These are phyloP conservation scores for Globisporangium heterothallicum DNA, from an alignment of 352 stramenopile genomes.

Conservation along the genomic window DNA sequence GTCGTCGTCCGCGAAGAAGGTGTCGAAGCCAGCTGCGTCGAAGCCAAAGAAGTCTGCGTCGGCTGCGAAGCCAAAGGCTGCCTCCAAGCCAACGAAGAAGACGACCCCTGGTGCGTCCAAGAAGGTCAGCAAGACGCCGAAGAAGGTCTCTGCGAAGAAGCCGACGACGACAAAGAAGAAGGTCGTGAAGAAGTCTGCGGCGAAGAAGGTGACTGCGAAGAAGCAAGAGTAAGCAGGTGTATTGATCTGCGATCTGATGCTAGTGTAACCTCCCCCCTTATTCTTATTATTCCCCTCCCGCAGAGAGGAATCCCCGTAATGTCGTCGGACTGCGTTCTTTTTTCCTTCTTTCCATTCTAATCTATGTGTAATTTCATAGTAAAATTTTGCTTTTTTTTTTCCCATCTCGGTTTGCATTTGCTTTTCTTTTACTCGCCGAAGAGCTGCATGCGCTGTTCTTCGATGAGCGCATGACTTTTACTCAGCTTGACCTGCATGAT, in stretches of 20 bases:
- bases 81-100: slow-evolving; percentile 15
- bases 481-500: slow-evolving; percentile 69
- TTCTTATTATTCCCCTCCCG: slow-evolving; percentile 49
- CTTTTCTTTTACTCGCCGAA: slow-evolving; percentile 33
- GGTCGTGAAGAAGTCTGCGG: slow-evolving; percentile 22
- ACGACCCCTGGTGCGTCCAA: slow-evolving; percentile 21
- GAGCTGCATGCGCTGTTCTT: slow-evolving; percentile 66
- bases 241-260: neutral
- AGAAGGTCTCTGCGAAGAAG: slow-evolving; percentile 30
- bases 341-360: slow-evolving; percentile 5
- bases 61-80: slow-evolving; percentile 16
- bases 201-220: slow-evolving; percentile 19
- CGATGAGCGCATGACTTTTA: slow-evolving; percentile 68
- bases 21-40: slow-evolving; percentile 17
- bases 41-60: slow-evolving; percentile 29
- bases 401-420: neutral
- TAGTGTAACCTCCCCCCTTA: slow-evolving; percentile 20
- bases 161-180: slow-evolving; percentile 29
- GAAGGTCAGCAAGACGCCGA: slow-evolving; percentile 10
- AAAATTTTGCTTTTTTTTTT: slow-evolving; percentile 13
- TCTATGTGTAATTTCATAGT: neutral
- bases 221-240: slow-evolving; percentile 16
- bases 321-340: slow-evolving; percentile 18
- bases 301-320: slow-evolving; percentile 25
- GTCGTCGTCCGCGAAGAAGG: slow-evolving; percentile 40